These are phyloP conservation scores for Fusarium albosuccineum DNA, from an alignment of 2,329 filamentous ascomycete genomes.

Conservation along the genomic window DNA sequence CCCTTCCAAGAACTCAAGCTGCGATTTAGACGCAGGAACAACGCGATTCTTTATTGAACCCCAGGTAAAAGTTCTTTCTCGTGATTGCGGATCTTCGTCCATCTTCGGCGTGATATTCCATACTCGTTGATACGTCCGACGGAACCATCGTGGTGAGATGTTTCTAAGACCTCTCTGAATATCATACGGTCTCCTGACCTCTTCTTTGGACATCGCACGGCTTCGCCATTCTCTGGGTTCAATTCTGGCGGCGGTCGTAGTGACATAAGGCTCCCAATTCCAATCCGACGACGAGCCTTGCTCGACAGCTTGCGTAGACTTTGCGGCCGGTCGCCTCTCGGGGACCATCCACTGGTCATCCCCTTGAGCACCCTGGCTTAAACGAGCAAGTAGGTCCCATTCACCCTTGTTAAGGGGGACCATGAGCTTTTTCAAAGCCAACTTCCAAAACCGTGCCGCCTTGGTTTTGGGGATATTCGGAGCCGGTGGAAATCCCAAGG, in stretches of 20 bases:
- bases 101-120: conserved; percentile 62
- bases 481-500: conserved; percentile 63
- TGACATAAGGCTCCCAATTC: conserved; percentile 60
- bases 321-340: conserved; percentile 44
- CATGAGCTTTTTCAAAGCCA: conserved; percentile 59
- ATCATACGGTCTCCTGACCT: conserved; percentile 55
- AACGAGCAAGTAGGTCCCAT: conserved; percentile 66
- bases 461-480: conserved; percentile 53
- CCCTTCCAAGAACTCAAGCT: conserved; percentile 63
- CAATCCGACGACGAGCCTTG: conserved; percentile 40
- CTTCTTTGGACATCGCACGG: conserved; percentile 29
- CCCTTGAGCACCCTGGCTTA: conserved; percentile 59
- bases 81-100: conserved; percentile 49
- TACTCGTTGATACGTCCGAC: conserved; percentile 60
- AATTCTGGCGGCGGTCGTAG: conserved; percentile 53
- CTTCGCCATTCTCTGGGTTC: conserved; percentile 53
- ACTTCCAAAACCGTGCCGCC: conserved; percentile 62
- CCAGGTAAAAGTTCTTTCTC: conserved; percentile 60
- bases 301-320: not conserved
- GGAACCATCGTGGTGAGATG: conserved; percentile 58
- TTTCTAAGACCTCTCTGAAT: conserved; percentile 49
- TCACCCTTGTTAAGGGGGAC: conserved; percentile 67
- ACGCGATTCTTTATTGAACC: conserved; percentile 51
- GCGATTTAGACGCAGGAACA: conserved; percentile 49
- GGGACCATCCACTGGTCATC: conserved; percentile 55